Base-by-base conservation (phyloP, 106 monocot genomes). In the Dactylorhiza incarnata region DNA sequence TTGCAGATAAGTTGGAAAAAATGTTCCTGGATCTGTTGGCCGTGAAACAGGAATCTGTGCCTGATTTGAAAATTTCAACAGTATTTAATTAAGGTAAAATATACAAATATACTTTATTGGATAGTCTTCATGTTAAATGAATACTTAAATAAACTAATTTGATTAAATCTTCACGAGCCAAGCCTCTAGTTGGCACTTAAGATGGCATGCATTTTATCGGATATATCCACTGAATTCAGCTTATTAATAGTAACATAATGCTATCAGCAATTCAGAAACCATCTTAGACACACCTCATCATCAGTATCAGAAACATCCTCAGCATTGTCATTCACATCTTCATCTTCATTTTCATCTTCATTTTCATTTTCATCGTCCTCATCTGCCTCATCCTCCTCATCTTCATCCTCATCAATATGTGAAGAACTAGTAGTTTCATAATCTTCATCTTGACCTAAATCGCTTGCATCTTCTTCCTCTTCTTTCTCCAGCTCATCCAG, bases 401-500 rank as follows among this genome's bases (percentile, higher is more conserved):
- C 43, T 19, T 83, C 81, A 77, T 67, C 23, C 45, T 59, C 76
- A 65, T 63, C 46, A 46, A 16, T 24, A 52, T 58, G 15, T 45
- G 67, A 50, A 66, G 16, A 46, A 49, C 23, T 50, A 45, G 7
- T 66, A 13, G 3, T 65, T 48, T 78, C 75, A 51, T 71, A 77
- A 67, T 86, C 82, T 48, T 82, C 74, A n/a, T 84, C 83, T 67
- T 81, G 68, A 55, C 47, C 79, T 2, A 66, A 77, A 73, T 66
- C 77, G 79, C 75, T 79, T 49, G 68, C 86, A 67, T 82, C 85
- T 69, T 86, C 91, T 74, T 78, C 73, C 81, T 94, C 97, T 82
- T 87, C 86, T 74, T 84, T 89, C 73, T 94, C 97, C 73, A 91
- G 91, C 81, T 91, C 87, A 81, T 94, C 87, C 49, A 97, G 48